Conservation (phyloP, 2,329 filamentous ascomycete species). For the Colletotrichum sp. region DNA sequence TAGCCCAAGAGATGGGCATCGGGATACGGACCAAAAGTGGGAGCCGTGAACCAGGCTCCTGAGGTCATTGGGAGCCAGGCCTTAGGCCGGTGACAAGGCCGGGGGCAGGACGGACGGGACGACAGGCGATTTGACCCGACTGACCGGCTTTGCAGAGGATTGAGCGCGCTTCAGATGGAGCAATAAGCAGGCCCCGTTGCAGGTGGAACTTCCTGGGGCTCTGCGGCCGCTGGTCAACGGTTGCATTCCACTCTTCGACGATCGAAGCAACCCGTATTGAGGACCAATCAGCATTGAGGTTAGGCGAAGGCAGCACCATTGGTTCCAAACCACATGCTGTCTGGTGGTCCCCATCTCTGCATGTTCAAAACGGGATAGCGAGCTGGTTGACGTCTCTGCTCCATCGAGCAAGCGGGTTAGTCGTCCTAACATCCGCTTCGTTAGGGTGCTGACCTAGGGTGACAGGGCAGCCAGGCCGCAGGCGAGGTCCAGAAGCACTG, state of each 20-base stretch:
- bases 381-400: not conserved
- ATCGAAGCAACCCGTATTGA: not conserved
- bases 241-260: not conserved
- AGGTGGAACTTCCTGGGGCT: not conserved
- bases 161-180: not conserved
- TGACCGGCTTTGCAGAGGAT: not conserved
- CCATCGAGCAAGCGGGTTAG: not conserved
- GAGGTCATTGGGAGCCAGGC: not conserved
- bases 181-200: not conserved
- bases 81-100: not conserved
- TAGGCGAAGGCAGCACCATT: not conserved
- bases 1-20: not conserved
- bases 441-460: not conserved
- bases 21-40: not conserved
- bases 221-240: constrained; percentile 4
- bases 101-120: not conserved
- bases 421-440: not conserved
- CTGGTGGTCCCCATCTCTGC: not conserved
- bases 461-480: not conserved
- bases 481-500: not conserved
- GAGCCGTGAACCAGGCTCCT: not conserved
- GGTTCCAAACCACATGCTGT: not conserved
- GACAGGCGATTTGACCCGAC: constrained; percentile 2
- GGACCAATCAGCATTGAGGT: not conserved
- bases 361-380: not conserved